Evolutionary conservation across 2,329 filamentous ascomycete species (phyloP), one percentile per base, ranked within the genome.

Genomic region (Zymoseptoria tritici): DNA sequence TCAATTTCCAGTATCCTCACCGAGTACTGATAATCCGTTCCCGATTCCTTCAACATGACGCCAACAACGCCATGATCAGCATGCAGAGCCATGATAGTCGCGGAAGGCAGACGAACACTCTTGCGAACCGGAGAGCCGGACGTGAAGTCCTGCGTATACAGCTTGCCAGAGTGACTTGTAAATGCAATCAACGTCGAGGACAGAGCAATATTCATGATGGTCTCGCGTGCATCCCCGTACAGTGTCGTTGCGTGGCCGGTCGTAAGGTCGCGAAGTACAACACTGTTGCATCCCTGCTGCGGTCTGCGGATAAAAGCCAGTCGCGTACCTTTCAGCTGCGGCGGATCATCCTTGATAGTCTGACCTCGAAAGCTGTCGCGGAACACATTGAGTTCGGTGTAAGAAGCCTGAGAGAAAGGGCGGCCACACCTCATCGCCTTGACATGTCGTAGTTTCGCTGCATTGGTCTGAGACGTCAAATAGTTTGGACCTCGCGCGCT

Each of bases 191-290:
- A 9, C 0, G 58, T 51, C 11, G 54, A 50, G 9, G 62, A 60
- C 54, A 67, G 52, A 5, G 53, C 49, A 6, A 65, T 29, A 19
- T 7, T 9, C 57, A 53, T 63, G 50, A 67, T 60, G 6, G 50
- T 55, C 26, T 65, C 65, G 21, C 65, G 55, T 9, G 58, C 65
- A 22, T 57, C 62, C 22, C 61, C 57, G 9, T 20, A 57, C 9
- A 60, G 26, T 7, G 21, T 57, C 4, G 26, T 52, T 5, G 26
- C 11, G 13, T 29, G 9, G 9, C 56, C 54, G 9, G 52, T 49
- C 13, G 60, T 9, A 16, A 67, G 58, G n/a, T 67, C 52, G 9
- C 52, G 63, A 9, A 67, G 36, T 6, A 64, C 52, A 16, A 67
- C 55, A 1, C 21, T 51, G 16, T 60, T 56, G 24, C 60, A 49